Conservation (phyloP, 225 moss, liverwort and hornwort genomes). For the Bryoerythrophyllum caledonicum region DNA sequence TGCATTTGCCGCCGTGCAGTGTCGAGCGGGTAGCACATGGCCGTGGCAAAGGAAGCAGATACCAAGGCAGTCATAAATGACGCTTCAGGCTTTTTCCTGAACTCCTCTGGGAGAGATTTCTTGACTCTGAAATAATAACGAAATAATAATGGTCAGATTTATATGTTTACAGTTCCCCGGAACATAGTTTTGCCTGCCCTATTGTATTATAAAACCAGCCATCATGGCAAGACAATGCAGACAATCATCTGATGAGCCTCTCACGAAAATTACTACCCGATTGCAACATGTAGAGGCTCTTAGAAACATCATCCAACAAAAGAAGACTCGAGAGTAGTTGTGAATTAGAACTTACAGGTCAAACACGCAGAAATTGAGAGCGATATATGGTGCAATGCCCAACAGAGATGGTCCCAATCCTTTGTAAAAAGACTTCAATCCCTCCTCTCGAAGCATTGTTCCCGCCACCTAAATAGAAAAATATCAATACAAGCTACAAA, state of each 20-base stretch:
- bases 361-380: conserved; percentile 82
- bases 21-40: conserved; percentile 83
- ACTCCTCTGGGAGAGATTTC: conserved; percentile 73
- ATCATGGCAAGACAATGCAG: not conserved
- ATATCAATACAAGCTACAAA: conserved; percentile 8
- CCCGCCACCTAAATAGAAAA: conserved; percentile 44
- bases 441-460: conserved; percentile 75
- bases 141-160: not conserved
- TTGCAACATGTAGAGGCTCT: conserved; percentile 2
- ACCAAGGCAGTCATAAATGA: conserved; percentile 63
- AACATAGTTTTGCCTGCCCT: not conserved
- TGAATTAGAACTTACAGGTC: conserved; percentile 55
- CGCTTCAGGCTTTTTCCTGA: conserved; percentile 67
- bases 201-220: not conserved
- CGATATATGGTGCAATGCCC: conserved; percentile 87
- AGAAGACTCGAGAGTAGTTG: not conserved
- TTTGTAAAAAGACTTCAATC: conserved; percentile 65
- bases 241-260: conserved; percentile 13
- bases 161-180: not conserved
- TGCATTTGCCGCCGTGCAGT: conserved; percentile 85
- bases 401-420: conserved; percentile 82
- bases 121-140: conserved; percentile 47
- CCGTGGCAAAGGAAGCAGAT: conserved; percentile 77
- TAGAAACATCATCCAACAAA: not conserved
- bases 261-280: not conserved